These are phyloP conservation scores for Plasmodium chabaudi DNA, from an alignment of 169 alveolate genomes.

Conservation along the genomic window DNA sequence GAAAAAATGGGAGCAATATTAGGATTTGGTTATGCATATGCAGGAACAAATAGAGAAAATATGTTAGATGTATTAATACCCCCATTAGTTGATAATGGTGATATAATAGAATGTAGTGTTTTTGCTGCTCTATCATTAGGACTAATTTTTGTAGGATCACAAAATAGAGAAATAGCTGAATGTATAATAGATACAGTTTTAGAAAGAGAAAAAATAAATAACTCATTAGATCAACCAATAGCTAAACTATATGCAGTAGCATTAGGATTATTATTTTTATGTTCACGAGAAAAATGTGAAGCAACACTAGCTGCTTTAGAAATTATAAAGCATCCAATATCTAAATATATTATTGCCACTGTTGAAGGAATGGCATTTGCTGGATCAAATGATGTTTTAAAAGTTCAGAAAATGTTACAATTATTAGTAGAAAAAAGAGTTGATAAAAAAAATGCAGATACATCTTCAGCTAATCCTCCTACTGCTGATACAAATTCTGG, in stretches of 20 bases:
- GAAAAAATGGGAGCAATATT: constrained; percentile 95
- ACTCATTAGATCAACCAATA: constrained; percentile 35
- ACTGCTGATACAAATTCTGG: constrained; percentile 59
- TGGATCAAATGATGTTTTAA: constrained; percentile 98
- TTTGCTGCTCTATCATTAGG: constrained; percentile 97
- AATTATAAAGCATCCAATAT: constrained; percentile 86
- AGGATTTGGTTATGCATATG: constrained; percentile 98
- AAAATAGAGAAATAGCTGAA: constrained; percentile 96
- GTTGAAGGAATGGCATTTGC: constrained; percentile 98
- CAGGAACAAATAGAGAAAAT: constrained; percentile 97
- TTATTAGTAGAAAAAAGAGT: constrained; percentile 88
- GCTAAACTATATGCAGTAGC: constrained; percentile 84
- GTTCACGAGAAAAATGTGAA: constrained; percentile 93
- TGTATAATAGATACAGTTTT: constrained; percentile 92
- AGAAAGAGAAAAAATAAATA: constrained; percentile 85
- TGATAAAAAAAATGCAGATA: constrained; percentile 33
- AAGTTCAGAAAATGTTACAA: constrained; percentile 95
- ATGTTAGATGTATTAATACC: constrained; percentile 92
- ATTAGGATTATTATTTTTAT: constrained; percentile 93
- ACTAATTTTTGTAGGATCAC: constrained; percentile 96
- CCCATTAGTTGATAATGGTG: constrained; percentile 90
- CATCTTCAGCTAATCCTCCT: constrained; percentile 41
- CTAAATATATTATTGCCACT: constrained; percentile 86
- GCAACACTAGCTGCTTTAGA: constrained; percentile 91
- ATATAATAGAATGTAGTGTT: constrained; percentile 93